Evolutionary conservation across 2,329 filamentous ascomycete genomes (phyloP).

Genomic region (Monosporascus sp.): DNA sequence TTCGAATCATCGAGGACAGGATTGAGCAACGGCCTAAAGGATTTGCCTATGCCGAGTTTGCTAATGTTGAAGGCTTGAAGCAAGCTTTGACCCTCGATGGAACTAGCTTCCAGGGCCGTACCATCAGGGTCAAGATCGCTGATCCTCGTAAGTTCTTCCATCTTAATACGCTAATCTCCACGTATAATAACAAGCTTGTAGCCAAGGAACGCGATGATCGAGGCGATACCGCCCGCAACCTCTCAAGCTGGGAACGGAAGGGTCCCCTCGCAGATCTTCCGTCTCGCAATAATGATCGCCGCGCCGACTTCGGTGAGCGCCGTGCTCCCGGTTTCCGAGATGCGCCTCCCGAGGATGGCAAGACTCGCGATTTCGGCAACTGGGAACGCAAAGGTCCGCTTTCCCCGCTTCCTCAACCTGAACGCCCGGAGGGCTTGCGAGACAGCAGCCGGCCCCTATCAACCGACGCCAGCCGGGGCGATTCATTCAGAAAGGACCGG

Average conservation of each 20-base stretch:
- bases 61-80: constrained; percentile 80
- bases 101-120: constrained; percentile 77
- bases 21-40: constrained; percentile 92
- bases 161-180: constrained; percentile 2
- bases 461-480: constrained; percentile 54
- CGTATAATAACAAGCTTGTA: constrained; percentile 39
- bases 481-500: constrained; percentile 56
- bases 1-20: constrained; percentile 96
- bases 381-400: constrained; percentile 96
- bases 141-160: constrained; percentile 78
- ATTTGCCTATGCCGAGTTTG: constrained; percentile 96
- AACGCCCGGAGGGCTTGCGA: constrained; percentile 44
- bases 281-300: constrained; percentile 38
- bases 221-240: constrained; percentile 66
- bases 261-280: constrained; percentile 73
- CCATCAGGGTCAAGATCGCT: constrained; percentile 89
- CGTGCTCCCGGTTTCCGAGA: constrained; percentile 58
- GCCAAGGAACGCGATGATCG: constrained; percentile 71
- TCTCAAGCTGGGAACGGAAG: constrained; percentile 88
- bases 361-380: constrained; percentile 73
- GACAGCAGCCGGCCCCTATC: constrained; percentile 49
- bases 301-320: constrained; percentile 57
- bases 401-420: constrained; percentile 58
- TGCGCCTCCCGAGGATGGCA: constrained; percentile 66
- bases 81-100: constrained; percentile 82